Conservation (phyloP, 805 yeast genomes). For the Huiozyma naganishii region DNA sequence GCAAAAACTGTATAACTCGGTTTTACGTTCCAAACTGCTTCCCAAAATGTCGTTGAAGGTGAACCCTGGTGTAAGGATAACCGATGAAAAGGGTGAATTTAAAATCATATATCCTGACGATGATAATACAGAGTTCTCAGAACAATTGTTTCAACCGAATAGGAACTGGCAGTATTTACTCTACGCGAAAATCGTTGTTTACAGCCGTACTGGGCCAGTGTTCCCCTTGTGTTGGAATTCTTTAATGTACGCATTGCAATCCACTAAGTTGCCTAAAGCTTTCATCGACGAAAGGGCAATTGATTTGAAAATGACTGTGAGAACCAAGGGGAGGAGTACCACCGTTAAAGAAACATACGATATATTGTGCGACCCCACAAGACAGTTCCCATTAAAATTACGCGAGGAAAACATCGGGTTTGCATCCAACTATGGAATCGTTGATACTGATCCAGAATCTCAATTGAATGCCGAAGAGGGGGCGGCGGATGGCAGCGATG, state of each 20-base stretch:
- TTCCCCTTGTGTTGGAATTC: slow-evolving; percentile 70
- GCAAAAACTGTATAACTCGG: slow-evolving; percentile 50
- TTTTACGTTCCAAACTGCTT: slow-evolving; percentile 47
- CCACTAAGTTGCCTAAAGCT: slow-evolving; percentile 54
- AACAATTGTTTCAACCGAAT: slow-evolving; percentile 26
- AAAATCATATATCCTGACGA: slow-evolving; percentile 38
- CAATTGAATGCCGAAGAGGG: slow-evolving; percentile 16
- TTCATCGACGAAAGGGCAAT: slow-evolving; percentile 54
- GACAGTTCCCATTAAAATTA: slow-evolving; percentile 31
- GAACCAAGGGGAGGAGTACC: slow-evolving; percentile 41
- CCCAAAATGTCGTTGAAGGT: slow-evolving; percentile 38
- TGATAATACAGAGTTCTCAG: slow-evolving; percentile 9
- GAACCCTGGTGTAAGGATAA: slow-evolving; percentile 34
- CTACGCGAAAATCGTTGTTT: slow-evolving; percentile 64
- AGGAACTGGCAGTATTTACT: slow-evolving; percentile 47
- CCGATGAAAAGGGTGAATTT: slow-evolving; percentile 39
- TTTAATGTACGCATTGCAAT: slow-evolving; percentile 48
- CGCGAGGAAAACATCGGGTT: slow-evolving; percentile 31
- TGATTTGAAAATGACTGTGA: slow-evolving; percentile 40
- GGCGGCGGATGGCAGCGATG: slow-evolving; percentile 14
- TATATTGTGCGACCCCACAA: slow-evolving; percentile 44
- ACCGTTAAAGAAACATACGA: slow-evolving; percentile 38
- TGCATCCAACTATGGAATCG: slow-evolving; percentile 49
- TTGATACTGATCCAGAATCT: slow-evolving; percentile 32
- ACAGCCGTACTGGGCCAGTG: slow-evolving; percentile 73